These are phyloP conservation scores for Xylaria cubensis DNA, from an alignment of 495 filamentous ascomycete species.

Conservation along the genomic window DNA sequence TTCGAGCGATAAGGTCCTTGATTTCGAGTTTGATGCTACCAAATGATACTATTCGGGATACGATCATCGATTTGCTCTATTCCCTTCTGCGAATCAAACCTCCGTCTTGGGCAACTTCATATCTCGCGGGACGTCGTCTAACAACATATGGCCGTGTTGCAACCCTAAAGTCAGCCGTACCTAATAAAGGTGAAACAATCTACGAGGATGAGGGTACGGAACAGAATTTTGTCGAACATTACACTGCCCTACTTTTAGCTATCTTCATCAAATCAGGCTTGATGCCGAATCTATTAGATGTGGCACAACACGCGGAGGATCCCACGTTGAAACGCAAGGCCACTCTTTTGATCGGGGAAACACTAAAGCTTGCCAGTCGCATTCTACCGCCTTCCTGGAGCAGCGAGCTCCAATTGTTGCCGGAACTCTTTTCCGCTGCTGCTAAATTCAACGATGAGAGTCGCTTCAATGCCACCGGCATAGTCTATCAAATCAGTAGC, in stretches of 20 bases:
- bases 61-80: slow-evolving; percentile 84
- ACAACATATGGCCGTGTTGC: slow-evolving; percentile 94
- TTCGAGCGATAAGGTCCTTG: slow-evolving; percentile 81
- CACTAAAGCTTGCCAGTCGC: slow-evolving; percentile 84
- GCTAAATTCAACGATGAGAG: slow-evolving; percentile 71
- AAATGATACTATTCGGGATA: slow-evolving; percentile 68
- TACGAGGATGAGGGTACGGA: slow-evolving; percentile 72
- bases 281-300: slow-evolving; percentile 76
- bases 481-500: slow-evolving; percentile 96
- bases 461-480: slow-evolving; percentile 80
- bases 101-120: slow-evolving; percentile 95
- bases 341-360: slow-evolving; percentile 86
- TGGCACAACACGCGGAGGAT: slow-evolving; percentile 72
- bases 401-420: slow-evolving; percentile 80
- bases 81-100: slow-evolving; percentile 92
- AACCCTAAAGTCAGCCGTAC: slow-evolving; percentile 69
- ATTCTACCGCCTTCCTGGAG: slow-evolving; percentile 82
- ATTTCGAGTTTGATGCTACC: slow-evolving; percentile 79
- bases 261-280: slow-evolving; percentile 84
- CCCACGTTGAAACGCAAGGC: slow-evolving; percentile 84
- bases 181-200: slow-evolving; percentile 50
- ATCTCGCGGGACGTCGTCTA: slow-evolving; percentile 87
- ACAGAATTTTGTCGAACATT: slow-evolving; percentile 90
- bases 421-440: slow-evolving; percentile 78
- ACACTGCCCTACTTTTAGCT: slow-evolving; percentile 86